Base-by-base conservation (phyloP, 768 basidiomycete genomes). In the Amanita polypyramis region DNA sequence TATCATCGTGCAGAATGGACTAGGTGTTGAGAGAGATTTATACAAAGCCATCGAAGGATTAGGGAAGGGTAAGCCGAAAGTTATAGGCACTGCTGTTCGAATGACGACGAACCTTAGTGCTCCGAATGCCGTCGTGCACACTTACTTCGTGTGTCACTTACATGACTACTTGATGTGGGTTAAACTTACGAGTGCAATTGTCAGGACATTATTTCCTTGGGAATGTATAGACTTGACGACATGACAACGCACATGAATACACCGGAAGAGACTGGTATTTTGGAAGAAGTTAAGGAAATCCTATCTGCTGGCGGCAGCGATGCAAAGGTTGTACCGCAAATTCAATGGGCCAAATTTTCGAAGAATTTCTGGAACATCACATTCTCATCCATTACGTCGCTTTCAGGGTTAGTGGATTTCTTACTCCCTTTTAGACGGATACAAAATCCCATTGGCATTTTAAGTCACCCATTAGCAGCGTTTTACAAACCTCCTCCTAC, bases 1-100 rank as follows among this genome's bases (percentile, higher is more conserved):
- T 56, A 76, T 80, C 2, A 58, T 85, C 10, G 54, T 82, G 41
- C 80, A 88, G 67, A 89, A 89, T 58, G 85, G 85, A 5, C 63
- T 90, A 3, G 77, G 76, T 32, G 77, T 85, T 9, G 86, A 88
- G 57, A 65, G 61, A 29, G 82, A 83, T 47, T 65, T 86, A 17
- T 82, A 84, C 58, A 55, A 73, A 8, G 70, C 79, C 1, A 48
- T 78, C 9, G 66, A 65, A 49, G 52, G 57, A 7, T 60, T 77
- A n/a, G 61, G 58, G 5, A 60, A 63, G 33, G 65, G 65, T 3
- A 62, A 69, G 6, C 78, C 79, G 0, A 72, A 59, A 21, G 78
- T 82, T 30, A 67, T 83, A 30, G 72, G 74, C 44, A 69, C 72
- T 2, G 73, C 79, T 2, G 56, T 80, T 4, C 79, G 70, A 64